These are phyloP conservation scores for Chalciporus sphaerocephalus DNA, from an alignment of 768 basidiomycete genomes.

Conservation along the genomic window DNA sequence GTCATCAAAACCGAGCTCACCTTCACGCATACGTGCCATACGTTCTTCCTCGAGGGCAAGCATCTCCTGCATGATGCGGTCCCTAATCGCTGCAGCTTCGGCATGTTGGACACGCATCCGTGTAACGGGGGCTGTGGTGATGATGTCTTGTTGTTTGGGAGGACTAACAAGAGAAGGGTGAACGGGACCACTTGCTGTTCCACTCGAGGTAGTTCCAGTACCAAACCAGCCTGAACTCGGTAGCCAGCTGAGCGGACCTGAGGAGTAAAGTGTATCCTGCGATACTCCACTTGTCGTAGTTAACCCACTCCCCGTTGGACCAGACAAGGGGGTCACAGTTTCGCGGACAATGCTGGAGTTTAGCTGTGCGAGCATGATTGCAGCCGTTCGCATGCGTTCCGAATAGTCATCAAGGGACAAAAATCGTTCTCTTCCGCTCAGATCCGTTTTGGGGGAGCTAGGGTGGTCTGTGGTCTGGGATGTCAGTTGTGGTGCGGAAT, in stretches of 20 bases:
- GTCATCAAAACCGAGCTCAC: constrained; percentile 56
- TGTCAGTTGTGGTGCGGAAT: constrained; percentile 2
- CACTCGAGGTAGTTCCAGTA: constrained; percentile 15
- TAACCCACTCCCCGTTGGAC: constrained; percentile 5
- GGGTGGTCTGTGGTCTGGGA: constrained; percentile 1
- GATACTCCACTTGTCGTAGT: constrained; percentile 2
- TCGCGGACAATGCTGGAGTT: constrained; percentile 75
- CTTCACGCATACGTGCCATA: constrained; percentile 87
- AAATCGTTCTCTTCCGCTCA: constrained; percentile 11
- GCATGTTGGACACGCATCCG: constrained; percentile 74
- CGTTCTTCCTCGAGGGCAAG: constrained; percentile 92
- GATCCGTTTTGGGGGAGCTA: constrained; percentile 1
- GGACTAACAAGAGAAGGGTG: constrained; percentile 31
- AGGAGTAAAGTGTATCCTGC: constrained; percentile 15
- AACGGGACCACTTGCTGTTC: constrained; percentile 23
- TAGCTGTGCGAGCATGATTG: constrained; percentile 96
- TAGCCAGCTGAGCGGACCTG: constrained; percentile 45
- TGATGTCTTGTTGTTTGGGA: constrained; percentile 21
- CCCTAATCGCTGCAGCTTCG: constrained; percentile 87
- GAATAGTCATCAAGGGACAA: constrained; percentile 96
- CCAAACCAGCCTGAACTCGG: constrained; percentile 54
- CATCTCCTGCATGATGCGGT: constrained; percentile 99
- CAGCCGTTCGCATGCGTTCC: constrained; percentile 96
- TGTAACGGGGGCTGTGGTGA: constrained; percentile 31
- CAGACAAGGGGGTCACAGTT: constrained; percentile 30